A percentile compares a stretch with the other conserved stretches of the same genome.
phyloP scores from a whole-genome alignment of 306 rosid genomes.

The Amphicarpaea edgeworthii region DNA sequence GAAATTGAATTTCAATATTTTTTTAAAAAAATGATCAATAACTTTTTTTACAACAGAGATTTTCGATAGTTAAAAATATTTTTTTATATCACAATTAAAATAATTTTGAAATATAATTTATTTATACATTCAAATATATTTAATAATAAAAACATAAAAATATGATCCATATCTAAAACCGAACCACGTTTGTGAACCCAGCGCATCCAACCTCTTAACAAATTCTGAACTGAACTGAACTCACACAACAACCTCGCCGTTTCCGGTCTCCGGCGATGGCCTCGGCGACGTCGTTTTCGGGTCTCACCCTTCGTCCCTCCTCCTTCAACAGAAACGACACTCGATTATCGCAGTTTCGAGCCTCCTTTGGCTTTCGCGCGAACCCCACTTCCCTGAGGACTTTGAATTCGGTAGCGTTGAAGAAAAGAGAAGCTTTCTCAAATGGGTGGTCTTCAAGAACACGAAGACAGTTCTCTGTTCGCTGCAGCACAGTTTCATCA shows the following conservation, averaged over 20 bases:
- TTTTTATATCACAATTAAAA: too few relatives aligned
- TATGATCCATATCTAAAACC: too few relatives aligned
- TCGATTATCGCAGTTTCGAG: conserved; percentile 51
- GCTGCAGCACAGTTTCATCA: conserved; percentile 65
- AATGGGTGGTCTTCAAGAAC: conserved; percentile 51
- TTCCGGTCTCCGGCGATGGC: conserved; percentile 56
- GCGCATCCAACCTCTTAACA: too few relatives aligned
- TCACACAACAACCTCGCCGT: conserved; percentile 7
- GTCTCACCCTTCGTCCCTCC: conserved; percentile 52
- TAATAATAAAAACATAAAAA: too few relatives aligned
- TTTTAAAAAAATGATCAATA: too few relatives aligned
- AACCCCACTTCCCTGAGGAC: conserved; percentile 51
- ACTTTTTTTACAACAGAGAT: too few relatives aligned
- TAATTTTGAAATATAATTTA: too few relatives aligned
- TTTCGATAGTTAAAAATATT: too few relatives aligned
- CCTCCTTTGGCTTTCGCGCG: conserved; percentile 41
- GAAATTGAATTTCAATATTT: too few relatives aligned
- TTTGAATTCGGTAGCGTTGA: conserved; percentile 48
- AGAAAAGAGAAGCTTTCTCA: conserved; percentile 50
- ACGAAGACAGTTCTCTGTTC: conserved; percentile 57
- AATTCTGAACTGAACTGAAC: not conserved
- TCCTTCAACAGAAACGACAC: conserved; percentile 44
- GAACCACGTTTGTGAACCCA: too few relatives aligned
- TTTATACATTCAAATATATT: too few relatives aligned
- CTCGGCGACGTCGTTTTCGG: conserved; percentile 58